phyloP scores from a whole-genome alignment of 2,329 filamentous ascomycete species.

The Hypoxylon sp. region DNA sequence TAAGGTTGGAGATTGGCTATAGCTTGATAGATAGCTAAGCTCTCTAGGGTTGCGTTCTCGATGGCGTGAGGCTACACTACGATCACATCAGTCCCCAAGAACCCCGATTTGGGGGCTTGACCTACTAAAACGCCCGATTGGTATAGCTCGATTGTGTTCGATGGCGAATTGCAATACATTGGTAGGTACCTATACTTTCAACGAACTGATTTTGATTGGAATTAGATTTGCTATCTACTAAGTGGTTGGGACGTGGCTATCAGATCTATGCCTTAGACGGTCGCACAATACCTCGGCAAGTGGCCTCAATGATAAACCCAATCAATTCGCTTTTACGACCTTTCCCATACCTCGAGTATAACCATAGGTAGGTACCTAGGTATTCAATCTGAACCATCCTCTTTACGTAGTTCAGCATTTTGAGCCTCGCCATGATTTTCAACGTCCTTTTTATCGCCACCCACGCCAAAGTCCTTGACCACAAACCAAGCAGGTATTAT shows the following conservation, averaged over 20 bases:
- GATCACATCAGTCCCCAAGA: constrained; percentile 28
- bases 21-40: constrained; percentile 23
- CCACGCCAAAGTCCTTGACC: constrained; percentile 61
- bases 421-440: constrained; percentile 16
- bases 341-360: too few relatives aligned
- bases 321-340: too few relatives aligned
- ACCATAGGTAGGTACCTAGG: too few relatives aligned
- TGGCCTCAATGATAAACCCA: too few relatives aligned
- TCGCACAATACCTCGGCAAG: too few relatives aligned
- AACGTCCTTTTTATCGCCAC: constrained; percentile 17
- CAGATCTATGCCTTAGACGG: too few relatives aligned
- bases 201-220: too few relatives aligned
- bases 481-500: constrained; percentile 74
- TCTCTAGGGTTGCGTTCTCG: constrained; percentile 19
- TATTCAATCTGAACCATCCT: constrained; percentile 2
- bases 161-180: too few relatives aligned
- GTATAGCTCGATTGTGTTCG: too few relatives aligned
- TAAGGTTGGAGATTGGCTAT: constrained; percentile 5
- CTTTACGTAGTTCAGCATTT: constrained; percentile 6
- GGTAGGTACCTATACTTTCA: too few relatives aligned
- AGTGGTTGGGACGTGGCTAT: too few relatives aligned
- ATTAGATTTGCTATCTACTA: too few relatives aligned
- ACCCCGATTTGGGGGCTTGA: background rate
- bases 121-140: constrained; percentile 4
- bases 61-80: constrained; percentile 22